A percentile compares a stretch with the other conserved stretches of the same genome.
phyloP scores from a whole-genome alignment of 306 rosid genomes.

The Gastrolobium bilobum region DNA sequence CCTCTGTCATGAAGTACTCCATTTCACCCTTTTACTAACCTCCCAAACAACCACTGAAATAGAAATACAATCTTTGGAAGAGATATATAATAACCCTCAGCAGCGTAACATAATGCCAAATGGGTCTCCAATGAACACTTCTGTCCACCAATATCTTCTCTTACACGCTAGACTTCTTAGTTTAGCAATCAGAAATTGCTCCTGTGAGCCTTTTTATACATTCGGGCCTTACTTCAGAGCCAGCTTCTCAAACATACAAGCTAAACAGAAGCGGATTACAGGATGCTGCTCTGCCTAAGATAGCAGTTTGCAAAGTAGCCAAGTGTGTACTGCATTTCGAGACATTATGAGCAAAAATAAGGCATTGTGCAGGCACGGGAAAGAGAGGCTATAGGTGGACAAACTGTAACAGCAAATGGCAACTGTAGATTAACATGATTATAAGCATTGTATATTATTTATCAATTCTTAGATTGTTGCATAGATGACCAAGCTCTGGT shows the following conservation, averaged over 20 bases:
- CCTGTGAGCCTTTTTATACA: not conserved
- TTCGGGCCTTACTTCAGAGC: not conserved
- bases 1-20: not conserved
- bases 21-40: conserved; percentile 16
- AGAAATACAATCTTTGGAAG: conserved; percentile 37
- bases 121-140: conserved; percentile 33
- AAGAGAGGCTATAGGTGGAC: conserved; percentile 1
- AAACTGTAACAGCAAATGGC: conserved; percentile 32
- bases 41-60: conserved; percentile 30
- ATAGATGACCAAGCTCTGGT: conserved; percentile 90
- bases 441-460: conserved; percentile 53
- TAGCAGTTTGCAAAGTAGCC: conserved; percentile 5
- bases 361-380: not conserved
- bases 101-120: conserved; percentile 20
- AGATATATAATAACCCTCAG: conserved; percentile 40
- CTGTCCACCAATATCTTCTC: conserved; percentile 28
- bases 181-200: conserved; percentile 16
- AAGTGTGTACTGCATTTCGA: not conserved
- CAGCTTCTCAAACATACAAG: conserved; percentile 36
- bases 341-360: conserved; percentile 2
- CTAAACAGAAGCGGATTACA: not conserved
- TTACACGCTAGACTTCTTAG: not conserved
- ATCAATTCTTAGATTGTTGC: conserved; percentile 80
- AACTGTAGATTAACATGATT: conserved; percentile 47
- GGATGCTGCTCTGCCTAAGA: conserved; percentile 30